phyloP scores from a whole-genome alignment of 305 asterid genomes.

The Plantago rigida region DNA sequence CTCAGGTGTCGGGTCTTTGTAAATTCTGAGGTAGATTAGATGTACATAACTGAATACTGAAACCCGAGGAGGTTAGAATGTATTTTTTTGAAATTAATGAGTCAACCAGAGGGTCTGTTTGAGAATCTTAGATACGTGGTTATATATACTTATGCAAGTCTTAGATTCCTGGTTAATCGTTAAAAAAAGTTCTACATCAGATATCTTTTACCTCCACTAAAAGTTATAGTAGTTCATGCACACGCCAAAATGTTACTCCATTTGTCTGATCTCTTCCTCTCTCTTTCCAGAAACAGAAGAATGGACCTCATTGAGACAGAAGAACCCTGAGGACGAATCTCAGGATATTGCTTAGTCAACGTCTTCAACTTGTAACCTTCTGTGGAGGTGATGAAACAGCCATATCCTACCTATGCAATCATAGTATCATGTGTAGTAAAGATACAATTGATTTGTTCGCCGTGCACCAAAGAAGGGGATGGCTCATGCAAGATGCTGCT shows the following conservation, averaged over 20 bases:
- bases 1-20: no score
- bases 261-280: conserved; percentile 16
- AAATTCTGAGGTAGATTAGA: not conserved
- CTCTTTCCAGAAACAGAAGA: conserved; percentile 58
- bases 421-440: conserved; percentile 31
- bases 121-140: no score
- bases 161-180: not conserved
- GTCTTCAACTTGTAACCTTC: not conserved
- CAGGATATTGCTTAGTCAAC: conserved; percentile 41
- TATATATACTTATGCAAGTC: not conserved
- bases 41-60: not conserved
- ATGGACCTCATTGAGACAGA: conserved; percentile 57
- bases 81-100: no score
- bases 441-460: conserved; percentile 27
- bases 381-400: not conserved
- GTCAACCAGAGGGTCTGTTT: not conserved
- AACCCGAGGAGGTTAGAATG: not conserved
- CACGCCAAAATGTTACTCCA: not conserved
- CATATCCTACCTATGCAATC: conserved; percentile 26
- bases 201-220: not conserved
- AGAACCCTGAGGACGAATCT: conserved; percentile 47
- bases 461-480: conserved; percentile 14
- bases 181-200: not conserved
- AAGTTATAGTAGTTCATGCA: no score
- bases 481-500: conserved; percentile 9